Conservation (phyloP, 176 grass and related monocot species). For the Saccharum spontaneum region DNA sequence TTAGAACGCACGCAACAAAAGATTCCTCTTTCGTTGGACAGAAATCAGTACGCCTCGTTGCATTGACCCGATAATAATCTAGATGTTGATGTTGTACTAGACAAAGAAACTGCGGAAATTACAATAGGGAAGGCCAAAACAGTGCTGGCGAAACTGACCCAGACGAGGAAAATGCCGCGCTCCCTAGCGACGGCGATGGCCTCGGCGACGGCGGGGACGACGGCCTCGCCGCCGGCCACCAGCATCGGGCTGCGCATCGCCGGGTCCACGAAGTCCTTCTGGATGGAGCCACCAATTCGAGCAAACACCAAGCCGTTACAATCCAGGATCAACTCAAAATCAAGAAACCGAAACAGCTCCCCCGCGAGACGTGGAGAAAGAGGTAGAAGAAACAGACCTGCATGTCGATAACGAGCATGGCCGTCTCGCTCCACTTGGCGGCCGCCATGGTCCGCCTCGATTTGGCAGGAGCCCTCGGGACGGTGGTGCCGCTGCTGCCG, state of each 20-base stretch:
- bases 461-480: not conserved
- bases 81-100: not conserved
- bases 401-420: constrained; percentile 86
- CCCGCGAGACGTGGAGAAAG: not conserved
- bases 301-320: not conserved
- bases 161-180: constrained; percentile 72
- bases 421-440: constrained; percentile 58
- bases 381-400: constrained; percentile 18
- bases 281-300: not conserved
- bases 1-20: constrained; percentile 3
- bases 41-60: not conserved
- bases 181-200: constrained; percentile 53
- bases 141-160: constrained; percentile 45
- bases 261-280: constrained; percentile 72
- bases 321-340: not conserved
- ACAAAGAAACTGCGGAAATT: not conserved
- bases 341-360: not conserved
- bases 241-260: constrained; percentile 56
- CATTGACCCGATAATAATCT: constrained; percentile 6
- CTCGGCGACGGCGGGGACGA: constrained; percentile 46
- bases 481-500: not conserved
- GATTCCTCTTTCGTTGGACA: constrained; percentile 6
- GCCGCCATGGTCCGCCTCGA: constrained; percentile 19
- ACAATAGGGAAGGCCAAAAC: not conserved
- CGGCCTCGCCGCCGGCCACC: constrained; percentile 42